Conservation (phyloP, 2,329 filamentous ascomycete genomes). For the Thermomyces lanuginosus region DNA sequence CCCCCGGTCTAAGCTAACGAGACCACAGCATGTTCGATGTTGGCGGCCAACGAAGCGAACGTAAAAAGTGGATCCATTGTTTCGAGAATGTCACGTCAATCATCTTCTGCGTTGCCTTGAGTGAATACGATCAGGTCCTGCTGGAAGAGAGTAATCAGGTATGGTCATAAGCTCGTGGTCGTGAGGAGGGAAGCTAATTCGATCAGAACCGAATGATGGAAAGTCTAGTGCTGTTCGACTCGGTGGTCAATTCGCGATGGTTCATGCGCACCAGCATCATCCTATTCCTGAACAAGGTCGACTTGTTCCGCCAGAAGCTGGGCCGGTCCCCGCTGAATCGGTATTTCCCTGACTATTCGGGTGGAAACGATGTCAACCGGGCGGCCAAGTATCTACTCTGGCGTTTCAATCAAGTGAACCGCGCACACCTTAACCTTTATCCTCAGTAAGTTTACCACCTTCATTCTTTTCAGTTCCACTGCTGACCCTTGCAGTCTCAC, state of each 20-base stretch:
- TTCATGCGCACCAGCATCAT: slow-evolving; percentile 99
- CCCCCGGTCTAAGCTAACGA: slow-evolving; percentile 5
- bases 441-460: slow-evolving; percentile 73
- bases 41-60: slow-evolving; percentile 86
- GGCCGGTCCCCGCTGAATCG: slow-evolving; percentile 75
- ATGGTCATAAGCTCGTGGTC: slow-evolving; percentile 18
- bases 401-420: slow-evolving; percentile 97
- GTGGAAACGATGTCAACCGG: slow-evolving; percentile 93
- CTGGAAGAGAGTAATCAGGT: slow-evolving; percentile 96
- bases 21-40: slow-evolving; percentile 88
- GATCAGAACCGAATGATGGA: slow-evolving; percentile 97
- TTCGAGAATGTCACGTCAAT: slow-evolving; percentile 99
- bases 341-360: slow-evolving; percentile 96
- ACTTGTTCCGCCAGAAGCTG: slow-evolving; percentile 92
- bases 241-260: slow-evolving; percentile 96
- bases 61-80: slow-evolving; percentile 99
- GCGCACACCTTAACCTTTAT: slow-evolving; percentile 89
- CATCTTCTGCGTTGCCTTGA: slow-evolving; percentile 95
- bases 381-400: slow-evolving; percentile 94
- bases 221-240: slow-evolving; percentile 87
- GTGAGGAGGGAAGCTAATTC: slow-evolving; percentile 7
- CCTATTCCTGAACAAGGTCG: slow-evolving; percentile 95
- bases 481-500: slow-evolving; percentile 51
- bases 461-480: slow-evolving; percentile 2
- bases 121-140: slow-evolving; percentile 94